Base-by-base conservation (phyloP, 192 early-diverging fungal genomes). In the Spizellomyces punctatus region DNA sequence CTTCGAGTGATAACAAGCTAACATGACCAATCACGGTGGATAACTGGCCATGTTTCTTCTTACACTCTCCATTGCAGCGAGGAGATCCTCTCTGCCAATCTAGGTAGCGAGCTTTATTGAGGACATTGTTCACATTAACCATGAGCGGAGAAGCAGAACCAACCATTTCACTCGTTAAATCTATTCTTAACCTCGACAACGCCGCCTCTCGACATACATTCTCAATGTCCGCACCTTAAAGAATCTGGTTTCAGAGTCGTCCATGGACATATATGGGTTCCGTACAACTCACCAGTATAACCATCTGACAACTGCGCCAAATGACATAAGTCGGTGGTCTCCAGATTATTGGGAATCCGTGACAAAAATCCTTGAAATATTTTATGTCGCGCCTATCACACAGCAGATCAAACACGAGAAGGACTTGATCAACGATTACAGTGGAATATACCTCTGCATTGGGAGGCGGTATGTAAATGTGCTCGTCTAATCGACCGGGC, bases 131-230 rank as follows among this genome's bases (percentile, higher is more conserved):
- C 27, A 36, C 27, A 36, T 36, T 36, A 3, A 36, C 27, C 27
- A 3, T 36, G 1, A 36, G 50, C 12, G 2, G 50, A 19, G 4
- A 19, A 54, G 50, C 17, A 19, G 2, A 54, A 54, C 50, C 17
- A 0, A 72, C 62, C 62, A 6, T 46, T 52, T 48, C 14, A 59
- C 64, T 67, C 41, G 21, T 48, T 59, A 76, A 41, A 27, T 72
- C 60, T n/a, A 42, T 63, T 9, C 75, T 44, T 0, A 76, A 62
- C 9, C 59, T 50, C 10, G 12, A 21, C 6, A 75, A 65, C 10
- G 92, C 93, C 0, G 94, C 92, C 61, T 96, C 93, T 42, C 92
- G 88, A 64, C 92, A 93, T 19, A 93, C 58, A 73, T 91, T 93
- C 64, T 93, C 92, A 45, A 96, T 69, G 71, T 94, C 90, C 7